Conservation (phyloP, 2,329 filamentous ascomycete species). For the Cyphellophora attinorum region DNA sequence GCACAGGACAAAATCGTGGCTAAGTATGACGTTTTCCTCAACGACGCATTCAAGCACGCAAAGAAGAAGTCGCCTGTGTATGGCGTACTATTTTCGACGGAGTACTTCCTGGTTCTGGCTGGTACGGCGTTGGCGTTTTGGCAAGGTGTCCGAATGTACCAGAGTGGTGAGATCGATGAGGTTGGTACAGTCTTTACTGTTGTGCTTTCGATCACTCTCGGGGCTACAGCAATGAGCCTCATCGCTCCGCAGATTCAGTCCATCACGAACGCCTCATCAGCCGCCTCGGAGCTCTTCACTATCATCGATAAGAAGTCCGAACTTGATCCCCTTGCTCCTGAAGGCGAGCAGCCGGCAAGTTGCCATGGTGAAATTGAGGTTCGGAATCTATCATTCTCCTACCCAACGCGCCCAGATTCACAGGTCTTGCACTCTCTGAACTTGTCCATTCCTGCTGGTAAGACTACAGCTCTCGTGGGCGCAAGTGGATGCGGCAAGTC, state of each 20-base stretch:
- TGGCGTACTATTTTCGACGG: constrained; percentile 31
- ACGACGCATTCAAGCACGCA: constrained; percentile 33
- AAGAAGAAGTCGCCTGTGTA: constrained; percentile 35
- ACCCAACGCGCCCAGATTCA: constrained; percentile 42
- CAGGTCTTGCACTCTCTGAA: constrained; percentile 26
- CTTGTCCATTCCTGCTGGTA: constrained; percentile 25
- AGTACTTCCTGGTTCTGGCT: constrained; percentile 52
- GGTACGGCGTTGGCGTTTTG: constrained; percentile 50
- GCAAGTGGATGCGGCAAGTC: constrained; percentile 36
- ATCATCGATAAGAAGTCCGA: constrained; percentile 85
- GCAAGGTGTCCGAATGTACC: constrained; percentile 23
- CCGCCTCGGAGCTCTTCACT: constrained; percentile 54
- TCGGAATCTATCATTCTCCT: constrained; percentile 57
- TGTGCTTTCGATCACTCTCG: constrained; percentile 14
- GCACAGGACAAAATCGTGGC: constrained; percentile 31
- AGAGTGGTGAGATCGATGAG: constrained; percentile 20
- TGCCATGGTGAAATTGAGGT: constrained; percentile 47
- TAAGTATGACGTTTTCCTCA: constrained; percentile 34
- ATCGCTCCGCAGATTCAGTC: constrained; percentile 29
- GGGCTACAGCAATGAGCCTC: constrained; percentile 10
- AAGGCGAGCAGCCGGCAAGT: constrained; percentile 50
- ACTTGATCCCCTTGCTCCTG: constrained; percentile 62
- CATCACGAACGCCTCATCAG: constrained; percentile 32
- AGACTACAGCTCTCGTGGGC: constrained; percentile 33
- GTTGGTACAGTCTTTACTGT: constrained; percentile 21